Base-by-base conservation (phyloP, 2,329 filamentous ascomycete genomes). In the Colletotrichum orbiculare region DNA sequence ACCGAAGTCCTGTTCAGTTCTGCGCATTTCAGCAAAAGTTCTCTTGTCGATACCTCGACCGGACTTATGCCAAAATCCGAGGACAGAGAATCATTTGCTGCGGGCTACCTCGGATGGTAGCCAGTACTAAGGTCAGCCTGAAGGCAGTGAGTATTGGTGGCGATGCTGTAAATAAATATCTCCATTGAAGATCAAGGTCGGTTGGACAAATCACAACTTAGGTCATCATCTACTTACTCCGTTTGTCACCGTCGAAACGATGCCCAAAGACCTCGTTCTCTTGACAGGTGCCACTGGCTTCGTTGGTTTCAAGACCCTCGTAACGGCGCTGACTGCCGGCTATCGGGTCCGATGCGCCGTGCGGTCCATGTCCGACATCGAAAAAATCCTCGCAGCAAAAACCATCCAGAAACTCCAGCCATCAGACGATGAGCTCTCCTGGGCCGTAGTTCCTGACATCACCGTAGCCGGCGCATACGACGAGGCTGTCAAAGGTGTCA, bases 401-500 rank as follows among this genome's bases (percentile, higher is more conserved):
- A 66, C 54, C 42, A 50, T 74, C 42, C 37, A 58, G 13, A 45
- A 54, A 15, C 39, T 71, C n/a, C 42, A 54, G 11, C 63, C 64
- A 8, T 41, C 49, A 12, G 42, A 62, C 17, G 63, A 57, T 8
- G 68, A 68, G 15, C 67, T 74, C 2, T 69, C 69, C 8, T 71
- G 70, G 60, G 64, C 71, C 25, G 61, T 78, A 39, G 75, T 82
- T 2, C 75, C 78, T 2, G 77, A 81, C 54, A 54, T 81, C 33
- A 69, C 73, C 0, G 69, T 67, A 4, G 69, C 72, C 0, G 73
- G 73, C 13, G 79, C 80, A 2, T 82, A 79, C 54, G 75, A 81
- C 35, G 73, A 78, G 35, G 79, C 78, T 11, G 73, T 80, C 59
- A 69, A 76, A 46, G 79, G 73, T 4, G 76, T 78, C 43, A 73